Percentiles rank a stretch among this genome's conserved stretches.
Evolutionary conservation across 148 eudicot species (phyloP).

Genomic region (Chenopodium quinoa): DNA sequence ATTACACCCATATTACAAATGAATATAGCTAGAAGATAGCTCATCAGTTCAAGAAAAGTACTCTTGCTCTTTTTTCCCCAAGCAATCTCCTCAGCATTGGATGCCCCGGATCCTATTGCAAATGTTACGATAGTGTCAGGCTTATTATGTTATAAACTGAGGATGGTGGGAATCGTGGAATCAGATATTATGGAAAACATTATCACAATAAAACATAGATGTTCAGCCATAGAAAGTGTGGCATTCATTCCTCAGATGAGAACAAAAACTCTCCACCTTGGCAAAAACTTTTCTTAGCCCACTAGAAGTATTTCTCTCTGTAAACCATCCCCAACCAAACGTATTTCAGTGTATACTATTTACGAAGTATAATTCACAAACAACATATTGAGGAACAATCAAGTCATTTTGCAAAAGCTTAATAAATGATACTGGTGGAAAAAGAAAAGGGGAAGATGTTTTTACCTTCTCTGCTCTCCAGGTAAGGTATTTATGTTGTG

Average conservation of each 20-base stretch:
- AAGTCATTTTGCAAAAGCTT: neutral
- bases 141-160: neutral
- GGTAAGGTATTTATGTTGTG: constrained; percentile 83
- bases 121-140: neutral
- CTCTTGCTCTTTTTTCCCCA: constrained; percentile 71
- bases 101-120: constrained; percentile 85
- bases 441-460: neutral
- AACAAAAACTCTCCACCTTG: no score
- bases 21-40: neutral
- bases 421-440: neutral
- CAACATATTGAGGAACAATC: neutral
- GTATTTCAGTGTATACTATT: no score
- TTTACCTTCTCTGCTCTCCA: constrained; percentile 87
- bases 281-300: no score
- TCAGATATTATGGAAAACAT: neutral
- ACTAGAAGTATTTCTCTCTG: no score
- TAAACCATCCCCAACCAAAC: no score
- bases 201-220: neutral
- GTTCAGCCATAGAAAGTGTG: neutral
- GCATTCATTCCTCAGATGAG: no score
- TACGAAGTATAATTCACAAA: neutral
- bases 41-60: constrained; percentile 25
- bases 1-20: neutral
- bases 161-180: neutral
- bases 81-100: constrained; percentile 60